Evolutionary conservation across 805 yeast genomes (phyloP).

Genomic region (Zygosaccharomyces gambellarensis): DNA sequence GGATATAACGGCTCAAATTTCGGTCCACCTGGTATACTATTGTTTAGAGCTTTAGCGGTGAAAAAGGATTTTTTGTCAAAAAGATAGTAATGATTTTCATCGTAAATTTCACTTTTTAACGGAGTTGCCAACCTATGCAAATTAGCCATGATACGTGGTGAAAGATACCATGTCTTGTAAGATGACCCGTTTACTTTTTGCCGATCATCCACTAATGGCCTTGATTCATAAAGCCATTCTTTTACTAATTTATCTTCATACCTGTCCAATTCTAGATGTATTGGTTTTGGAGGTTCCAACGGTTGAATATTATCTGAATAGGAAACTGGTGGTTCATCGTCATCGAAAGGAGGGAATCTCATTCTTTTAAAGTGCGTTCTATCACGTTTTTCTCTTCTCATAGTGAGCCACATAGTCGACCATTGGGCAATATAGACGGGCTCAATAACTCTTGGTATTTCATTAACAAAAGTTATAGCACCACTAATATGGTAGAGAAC

Average conservation of each 20-base stretch:
- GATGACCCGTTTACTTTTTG: conserved; percentile 66
- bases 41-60: conserved; percentile 86
- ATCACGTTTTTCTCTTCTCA: conserved; percentile 93
- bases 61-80: conserved; percentile 77
- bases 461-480: conserved; percentile 92
- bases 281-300: conserved; percentile 65
- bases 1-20: conserved; percentile 82
- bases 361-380: conserved; percentile 84
- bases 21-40: conserved; percentile 93
- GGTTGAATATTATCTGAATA: conserved; percentile 78
- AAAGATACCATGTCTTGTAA: conserved; percentile 66
- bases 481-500: conserved; percentile 90
- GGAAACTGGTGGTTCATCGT: conserved; percentile 88
- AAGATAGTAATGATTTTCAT: conserved; percentile 59
- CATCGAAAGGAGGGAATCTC: conserved; percentile 95
- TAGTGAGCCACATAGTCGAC: conserved; percentile 88
- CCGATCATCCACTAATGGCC: conserved; percentile 59
- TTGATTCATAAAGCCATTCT: conserved; percentile 79
- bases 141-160: conserved; percentile 56
- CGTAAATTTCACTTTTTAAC: conserved; percentile 51
- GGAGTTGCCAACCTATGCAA: conserved; percentile 70
- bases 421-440: conserved; percentile 92
- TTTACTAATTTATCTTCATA: conserved; percentile 54
- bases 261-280: conserved; percentile 60
- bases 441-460: conserved; percentile 84